A percentile compares a stretch with the other conserved stretches of the same genome.
phyloP scores from a whole-genome alignment of 1,284 basidiomycete genomes.

The Pterulicium gracile region DNA sequence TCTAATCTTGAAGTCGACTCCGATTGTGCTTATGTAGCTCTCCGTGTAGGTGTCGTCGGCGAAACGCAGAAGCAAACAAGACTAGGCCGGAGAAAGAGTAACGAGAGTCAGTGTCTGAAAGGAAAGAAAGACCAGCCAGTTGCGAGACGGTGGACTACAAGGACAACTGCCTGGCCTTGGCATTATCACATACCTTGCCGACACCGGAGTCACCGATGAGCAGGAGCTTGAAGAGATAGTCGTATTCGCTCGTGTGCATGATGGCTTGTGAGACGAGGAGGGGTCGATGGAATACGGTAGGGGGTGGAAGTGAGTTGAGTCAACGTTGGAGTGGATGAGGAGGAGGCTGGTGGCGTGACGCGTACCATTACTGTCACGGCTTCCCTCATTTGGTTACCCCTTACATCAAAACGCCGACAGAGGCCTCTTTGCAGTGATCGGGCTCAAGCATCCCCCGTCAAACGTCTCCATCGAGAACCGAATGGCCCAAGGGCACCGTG shows the following conservation, averaged over 20 bases:
- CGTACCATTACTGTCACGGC: background rate
- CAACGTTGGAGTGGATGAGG: background rate
- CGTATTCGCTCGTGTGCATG: constrained; percentile 91
- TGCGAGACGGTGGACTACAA: constrained; percentile 1
- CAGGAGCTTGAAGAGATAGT: constrained; percentile 70
- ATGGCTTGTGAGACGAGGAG: constrained; percentile 18
- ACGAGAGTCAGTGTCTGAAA: constrained; percentile 8
- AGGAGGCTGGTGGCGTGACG: constrained; percentile 1
- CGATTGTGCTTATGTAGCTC: constrained; percentile 98
- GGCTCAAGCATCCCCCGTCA: no score
- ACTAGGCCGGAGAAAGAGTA: constrained; percentile 37
- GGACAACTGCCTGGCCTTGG: no score
- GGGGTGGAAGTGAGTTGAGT: constrained; percentile 6
- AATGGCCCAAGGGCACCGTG: no score
- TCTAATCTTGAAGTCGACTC: constrained; percentile 99
- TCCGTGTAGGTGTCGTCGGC: constrained; percentile 99
- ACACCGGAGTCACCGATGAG: constrained; percentile 93
- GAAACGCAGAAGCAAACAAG: constrained; percentile 95
- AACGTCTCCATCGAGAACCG: no score
- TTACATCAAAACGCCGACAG: no score
- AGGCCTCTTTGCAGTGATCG: no score
- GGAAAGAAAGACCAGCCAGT: background rate
- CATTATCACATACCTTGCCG: constrained; percentile 78
- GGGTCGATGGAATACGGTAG: constrained; percentile 7
- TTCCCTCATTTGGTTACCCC: no score